Base-by-base conservation (phyloP, 345 rosid species). In the Populus alba region DNA sequence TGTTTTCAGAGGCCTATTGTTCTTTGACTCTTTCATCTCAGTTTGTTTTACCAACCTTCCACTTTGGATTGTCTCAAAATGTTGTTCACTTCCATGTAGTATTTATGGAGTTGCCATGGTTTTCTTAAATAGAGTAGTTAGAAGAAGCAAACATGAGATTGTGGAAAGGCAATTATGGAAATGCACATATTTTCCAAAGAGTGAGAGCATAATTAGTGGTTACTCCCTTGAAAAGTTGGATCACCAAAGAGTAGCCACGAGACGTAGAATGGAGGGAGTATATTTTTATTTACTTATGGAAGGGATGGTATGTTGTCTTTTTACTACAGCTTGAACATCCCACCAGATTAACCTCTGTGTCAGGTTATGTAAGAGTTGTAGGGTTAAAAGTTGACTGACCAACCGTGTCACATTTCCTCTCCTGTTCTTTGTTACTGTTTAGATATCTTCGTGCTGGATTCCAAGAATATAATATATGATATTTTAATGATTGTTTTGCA, bases 401-500 rank as follows among this genome's bases (percentile, higher is more conserved):
- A 16, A 9, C 15, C 61, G 5, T 15, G 13, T 18, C 23, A 17
- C 23, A 2, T 49, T 39, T 49, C 29, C 39, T 16, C 49, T 49
- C 47, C 7, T 47, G 62, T 16, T 18, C 18, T 8, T 27, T 49
- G 31, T 47, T 47, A n/a, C 27, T n/a, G 20, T 47, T 53, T 51
- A 49, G 12, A n/a, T 59, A 74, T 33, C 5, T 61, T 38, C 13
- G 1, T 61, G 35, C 35, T 51, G 31, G 39, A 20, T 71, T 43
- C 55, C 8, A 41, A 37, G 23, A 23, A 38, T 37, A 37, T 18
- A 75, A 43, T 53, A 68, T 8, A 29, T 75, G 33, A 72, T 62
- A 25, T 70, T 68, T 70, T 74, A 59, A 37, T 61, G 41, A 68
- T 74, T 74, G 45, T 66, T 81, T 86, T 80, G 73, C 86, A 93